Evolutionary conservation across 352 stramenopile genomes (phyloP), one percentile per base, ranked within the genome.

Genomic region (Pythium utonaiense): DNA sequence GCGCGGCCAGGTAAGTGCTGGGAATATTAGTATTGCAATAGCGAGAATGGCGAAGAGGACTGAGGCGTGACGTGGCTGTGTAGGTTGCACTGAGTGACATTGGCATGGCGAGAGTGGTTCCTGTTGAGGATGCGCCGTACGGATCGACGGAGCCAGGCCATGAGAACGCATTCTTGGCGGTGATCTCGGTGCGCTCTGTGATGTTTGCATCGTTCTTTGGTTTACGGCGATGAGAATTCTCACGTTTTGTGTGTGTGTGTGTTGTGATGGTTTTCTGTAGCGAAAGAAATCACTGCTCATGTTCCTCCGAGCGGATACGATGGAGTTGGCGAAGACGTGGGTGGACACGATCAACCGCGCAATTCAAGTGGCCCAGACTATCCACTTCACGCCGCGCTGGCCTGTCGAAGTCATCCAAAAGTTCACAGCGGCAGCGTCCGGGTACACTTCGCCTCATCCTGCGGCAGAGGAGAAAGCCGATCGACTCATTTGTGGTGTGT

Each of bases 321-420:
- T 86, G 42, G 83, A 89, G 21, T 75, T 88, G 36, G 85, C 83
- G 7, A 83, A 58, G 21, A 74, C 64, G 19, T 95, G 85, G 85
- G 85, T 92, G 27, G 89, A 80, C 45, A 78, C 87, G 50, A 78
- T 95, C 47, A 91, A 91, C 47, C 86, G 87, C 27, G 83, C 83
- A 13, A 74, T 92, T 30, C 75, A 89, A 53, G 86, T 83, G 12
- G 80, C 77, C 9, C 90, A 91, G 55, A 69, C 67, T 0, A 65
- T 90, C 6, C 69, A 83, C 34, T 95, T 89, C 59, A 63, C 77
- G 13, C 73, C 75, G 30, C 71, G 70, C 47, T 95, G 85, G 85
- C 77, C 80, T 6, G 51, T 78, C 6, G 81, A 92, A 19, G 86
- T 78, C 47, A 83, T 91, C 54, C 80, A 93, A 44, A 83, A 71